Evolutionary conservation across 2,329 filamentous ascomycete species (phyloP), one percentile per base, ranked within the genome.

Genomic region (Curvularia sp.): DNA sequence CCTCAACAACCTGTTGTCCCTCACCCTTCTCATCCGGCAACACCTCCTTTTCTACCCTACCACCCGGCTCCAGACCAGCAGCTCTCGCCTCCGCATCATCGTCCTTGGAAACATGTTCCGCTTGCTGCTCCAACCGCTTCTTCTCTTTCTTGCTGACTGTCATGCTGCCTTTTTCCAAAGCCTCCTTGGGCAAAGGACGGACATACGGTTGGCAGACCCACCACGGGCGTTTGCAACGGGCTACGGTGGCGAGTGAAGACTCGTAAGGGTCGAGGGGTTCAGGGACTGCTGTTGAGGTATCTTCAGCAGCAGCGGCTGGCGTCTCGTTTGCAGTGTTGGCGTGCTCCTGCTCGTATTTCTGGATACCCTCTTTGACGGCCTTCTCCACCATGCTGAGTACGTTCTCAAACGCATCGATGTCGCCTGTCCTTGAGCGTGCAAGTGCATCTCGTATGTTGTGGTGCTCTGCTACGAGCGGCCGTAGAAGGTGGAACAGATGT

Each of bases 161-260:
- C 75, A 96, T 83, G 2, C 90, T 89, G 0, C 93, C 93, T 74
- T 92, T 93, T 62, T 89, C 88, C 64, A 95, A 71, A 2, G 95
- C 95, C 79, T 98, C 94, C 66, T 90, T 90, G 0, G 95, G 95
- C 70, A 97, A 76, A 41, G 93, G 93, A 55, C 93, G 82, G 6
- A 97, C 85, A 69, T 96, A 91, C 4, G 94, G 89, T 79, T 98
- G 93, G 52, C 88, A 92, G 4, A 97, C 84, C 92, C 92, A 97
- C 86, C 89, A 97, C 1, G 93, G 93, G 63, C 92, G 81, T 74
- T 88, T 89, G 72, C 92, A 96, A 60, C 86, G 82, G 55, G 85
- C 86, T 26, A 95, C 87, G 0, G 90, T 69, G 8, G 85, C 87
- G 18, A 87, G 79, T 4, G 88, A 90, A 74, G 85, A 89, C 70